Conservation (phyloP, 106 monocot genomes). For the Apostasia ramifera region DNA sequence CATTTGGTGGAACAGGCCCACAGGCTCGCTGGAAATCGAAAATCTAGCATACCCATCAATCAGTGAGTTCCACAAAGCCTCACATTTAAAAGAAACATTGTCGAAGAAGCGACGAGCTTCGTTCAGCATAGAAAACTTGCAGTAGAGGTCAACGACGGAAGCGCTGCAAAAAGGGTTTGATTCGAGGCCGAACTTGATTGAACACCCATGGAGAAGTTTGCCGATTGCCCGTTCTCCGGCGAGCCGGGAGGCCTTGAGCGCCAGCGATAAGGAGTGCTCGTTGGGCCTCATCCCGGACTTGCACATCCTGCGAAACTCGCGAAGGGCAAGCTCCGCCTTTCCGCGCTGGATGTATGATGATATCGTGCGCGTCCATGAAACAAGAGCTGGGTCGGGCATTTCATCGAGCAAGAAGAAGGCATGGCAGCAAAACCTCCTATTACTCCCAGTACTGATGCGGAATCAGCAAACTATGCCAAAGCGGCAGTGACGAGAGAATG, state of each 20-base stretch:
- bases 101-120: slow-evolving; percentile 17
- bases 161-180: slow-evolving; percentile 17
- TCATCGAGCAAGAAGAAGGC: slow-evolving; percentile 5
- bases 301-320: slow-evolving; percentile 12
- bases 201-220: slow-evolving; percentile 9
- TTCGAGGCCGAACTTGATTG: slow-evolving; percentile 14
- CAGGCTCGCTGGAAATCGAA: slow-evolving; percentile 1
- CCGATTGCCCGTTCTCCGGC: slow-evolving; percentile 7
- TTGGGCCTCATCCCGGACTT: slow-evolving; percentile 10
- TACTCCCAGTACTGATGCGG: no score
- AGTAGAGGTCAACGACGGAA: slow-evolving; percentile 13
- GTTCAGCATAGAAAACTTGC: slow-evolving; percentile 6
- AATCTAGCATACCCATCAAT: slow-evolving; percentile 15
- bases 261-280: slow-evolving; percentile 16
- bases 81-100: slow-evolving; percentile 3
- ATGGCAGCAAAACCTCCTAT: not conserved
- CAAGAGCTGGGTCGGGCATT: slow-evolving; percentile 13
- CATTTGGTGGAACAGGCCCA: slow-evolving; percentile 16
- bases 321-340: slow-evolving; percentile 11
- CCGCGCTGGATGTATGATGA: slow-evolving; percentile 10
- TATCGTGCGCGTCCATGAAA: slow-evolving; percentile 18
- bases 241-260: slow-evolving; percentile 20
- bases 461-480: no score
- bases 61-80: slow-evolving; percentile 20
- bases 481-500: no score